Base-by-base conservation (phyloP, 1,284 basidiomycete species). In the Trametes versicolor region DNA sequence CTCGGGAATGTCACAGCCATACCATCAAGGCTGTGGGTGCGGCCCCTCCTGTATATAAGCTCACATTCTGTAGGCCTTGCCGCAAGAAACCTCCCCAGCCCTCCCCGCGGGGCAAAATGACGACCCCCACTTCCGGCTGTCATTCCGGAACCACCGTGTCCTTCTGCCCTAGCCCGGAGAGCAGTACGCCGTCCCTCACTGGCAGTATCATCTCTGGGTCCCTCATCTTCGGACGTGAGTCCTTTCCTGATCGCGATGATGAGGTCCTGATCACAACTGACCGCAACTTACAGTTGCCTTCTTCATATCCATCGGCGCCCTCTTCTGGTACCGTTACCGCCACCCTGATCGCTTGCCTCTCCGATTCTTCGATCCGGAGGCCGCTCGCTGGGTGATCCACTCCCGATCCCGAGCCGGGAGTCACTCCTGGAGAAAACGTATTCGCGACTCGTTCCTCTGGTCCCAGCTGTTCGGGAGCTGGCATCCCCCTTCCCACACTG, bases 261-360 rank as follows among this genome's bases (percentile, higher is more conserved):
- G 15, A 5, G 21, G 25, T 8, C 0, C 8, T 21, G 12, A 19
- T 15, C 25, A 3, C n/a, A 4, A 39, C 12, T 9, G 13, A 13
- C 25, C 48, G 25, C 13, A 10, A 3, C 13, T n/a, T n/a, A 13
- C 58, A 66, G 64, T 39, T 10, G 17, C 52, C 15, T 59, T 67
- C 50, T 15, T 66, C 12, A 9, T 39, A 4, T 32, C 60, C 23
- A 15, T 65, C 13, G 21, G n/a, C 21, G 34, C n/a, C 3, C 41
- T 58, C 2, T 49, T 65, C 39, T 62, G 62, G 37, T 43, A 32
- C 15, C 48, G 60, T 6, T 57, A 43, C 17, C 47, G 48, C 15
- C 7, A 21, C 2, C 5, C 23, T 5, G 7, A 19, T 43, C 19
- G 6, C 41, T 13, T 17, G 3, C 15, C 17, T 4, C 2, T 17